Evolutionary conservation across 176 grass and related monocot genomes (phyloP).

Genomic region (Secale cereale): DNA sequence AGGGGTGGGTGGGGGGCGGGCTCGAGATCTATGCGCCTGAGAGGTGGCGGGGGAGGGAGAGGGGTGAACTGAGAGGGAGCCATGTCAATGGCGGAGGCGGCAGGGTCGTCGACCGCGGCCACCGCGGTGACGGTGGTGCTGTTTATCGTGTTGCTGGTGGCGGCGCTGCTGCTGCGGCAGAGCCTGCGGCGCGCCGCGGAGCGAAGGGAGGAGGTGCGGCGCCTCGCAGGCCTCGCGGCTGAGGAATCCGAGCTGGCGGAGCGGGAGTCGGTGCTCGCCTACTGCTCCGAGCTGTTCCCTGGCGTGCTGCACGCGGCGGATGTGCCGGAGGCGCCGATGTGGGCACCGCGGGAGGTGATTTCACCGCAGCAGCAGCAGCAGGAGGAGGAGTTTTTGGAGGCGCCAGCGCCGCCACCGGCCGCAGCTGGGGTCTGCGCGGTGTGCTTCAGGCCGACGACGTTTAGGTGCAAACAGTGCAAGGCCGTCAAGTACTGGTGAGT

Average conservation of each 20-base stretch:
- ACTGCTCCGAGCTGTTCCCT: constrained; percentile 44
- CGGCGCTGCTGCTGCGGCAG: constrained; percentile 26
- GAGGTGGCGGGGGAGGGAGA: not conserved
- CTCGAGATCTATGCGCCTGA: constrained; percentile 50
- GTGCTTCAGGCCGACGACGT: constrained; percentile 70
- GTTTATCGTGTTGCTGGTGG: not conserved
- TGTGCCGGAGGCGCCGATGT: constrained; percentile 26
- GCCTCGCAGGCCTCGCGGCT: constrained; percentile 58
- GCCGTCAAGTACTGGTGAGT: constrained; percentile 94
- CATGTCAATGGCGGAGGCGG: constrained; percentile 25
- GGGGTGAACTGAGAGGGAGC: constrained; percentile 11
- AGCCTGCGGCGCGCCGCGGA: constrained; percentile 32
- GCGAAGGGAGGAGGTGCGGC: constrained; percentile 74
- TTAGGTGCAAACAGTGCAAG: constrained; percentile 89
- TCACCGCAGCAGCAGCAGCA: not conserved
- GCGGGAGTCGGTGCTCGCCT: constrained; percentile 43
- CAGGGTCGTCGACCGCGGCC: not conserved
- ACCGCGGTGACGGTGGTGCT: not conserved
- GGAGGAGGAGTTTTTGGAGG: not conserved
- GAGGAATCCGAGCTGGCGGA: constrained; percentile 76
- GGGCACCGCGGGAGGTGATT: not conserved
- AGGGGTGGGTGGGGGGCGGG: not conserved
- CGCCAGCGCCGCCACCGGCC: not conserved
- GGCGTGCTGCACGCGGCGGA: constrained; percentile 27
- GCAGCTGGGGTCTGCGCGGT: constrained; percentile 50